Conservation (phyloP, 257 asterid species). For the Henckelia pumila region DNA sequence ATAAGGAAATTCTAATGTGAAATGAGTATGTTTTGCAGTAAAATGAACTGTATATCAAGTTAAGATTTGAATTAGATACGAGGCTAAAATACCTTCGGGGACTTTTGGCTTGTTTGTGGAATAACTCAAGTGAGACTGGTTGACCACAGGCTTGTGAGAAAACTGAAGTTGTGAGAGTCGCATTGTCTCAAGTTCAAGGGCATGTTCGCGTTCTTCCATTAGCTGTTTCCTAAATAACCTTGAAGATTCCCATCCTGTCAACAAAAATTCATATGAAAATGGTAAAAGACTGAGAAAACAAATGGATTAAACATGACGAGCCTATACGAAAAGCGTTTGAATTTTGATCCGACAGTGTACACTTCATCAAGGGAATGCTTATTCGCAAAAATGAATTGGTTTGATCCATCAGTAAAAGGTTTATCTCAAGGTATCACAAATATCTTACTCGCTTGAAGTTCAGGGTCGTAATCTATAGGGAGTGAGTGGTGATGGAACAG, state of each 20-base stretch:
- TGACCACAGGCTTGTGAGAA: conserved; percentile 33
- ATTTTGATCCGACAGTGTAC: not conserved
- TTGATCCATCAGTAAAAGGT: not conserved
- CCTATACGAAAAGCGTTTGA: not conserved
- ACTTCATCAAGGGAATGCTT: not conserved
- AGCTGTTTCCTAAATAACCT: conserved; percentile 47
- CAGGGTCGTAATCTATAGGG: conserved; percentile 36
- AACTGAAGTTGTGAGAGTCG: conserved; percentile 63
- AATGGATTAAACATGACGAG: too few species aligned
- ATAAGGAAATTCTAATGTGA: not conserved
- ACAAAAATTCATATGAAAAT: conserved; percentile 1
- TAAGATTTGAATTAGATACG: not conserved
- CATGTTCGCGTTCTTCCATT: conserved; percentile 48
- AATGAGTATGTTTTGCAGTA: not conserved
- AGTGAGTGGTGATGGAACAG: conserved; percentile 43
- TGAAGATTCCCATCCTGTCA: conserved; percentile 55
- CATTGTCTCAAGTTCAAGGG: conserved; percentile 51
- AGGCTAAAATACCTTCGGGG: conserved; percentile 41
- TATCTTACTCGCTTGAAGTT: conserved; percentile 53
- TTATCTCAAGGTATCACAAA: conserved; percentile 4
- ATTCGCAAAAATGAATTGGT: not conserved
- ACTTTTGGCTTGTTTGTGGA: conserved; percentile 49
- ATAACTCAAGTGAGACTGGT: conserved; percentile 35
- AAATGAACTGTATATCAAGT: not conserved
- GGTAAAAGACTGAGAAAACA: not conserved